Evolutionary conservation across 2,329 filamentous ascomycete genomes (phyloP), one percentile per base, ranked within the genome.

Genomic region (Cytospora chrysosperma): DNA sequence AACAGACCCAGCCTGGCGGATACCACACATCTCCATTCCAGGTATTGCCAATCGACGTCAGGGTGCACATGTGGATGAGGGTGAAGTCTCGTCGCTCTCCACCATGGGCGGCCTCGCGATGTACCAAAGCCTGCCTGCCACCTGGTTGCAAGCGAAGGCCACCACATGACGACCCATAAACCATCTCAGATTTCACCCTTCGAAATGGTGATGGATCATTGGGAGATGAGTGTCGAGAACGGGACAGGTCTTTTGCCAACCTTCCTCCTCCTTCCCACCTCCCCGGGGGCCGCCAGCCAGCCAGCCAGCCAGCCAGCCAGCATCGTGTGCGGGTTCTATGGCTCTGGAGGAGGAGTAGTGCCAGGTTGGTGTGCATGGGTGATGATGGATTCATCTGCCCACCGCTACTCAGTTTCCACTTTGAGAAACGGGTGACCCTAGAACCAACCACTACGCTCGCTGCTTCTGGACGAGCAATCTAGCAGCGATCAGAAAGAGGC

Each of bases 391-490:
- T 60, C 58, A 60, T 60, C 58, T 55, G 59, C 59, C 51, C 51
- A 34, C 27, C 40, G 59, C 37, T 49, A 52, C 59, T 61, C 59
- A 10, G 34, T 61, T n/a, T 61, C 59, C 59, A 21, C 37, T 61
- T 61, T 40, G 19, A 43, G 58, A 17, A 55, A 24, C n/a, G 43
- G 27, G 51, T 52, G 51, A 55, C 59, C 40, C 40, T 5, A 55
- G 28, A 51, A 55, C 51, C 21, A 34, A 43, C 51, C 51, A 55
- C 54, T 51, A n/a, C 37, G 26, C 59, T 50, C 32, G 21, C 59
- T 61, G 51, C 37, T 49, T 61, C 34, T 49, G 59, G 59, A 27
- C 47, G 51, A 37, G 37, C 26, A 55, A 55, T 34, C 55, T 50
- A 24, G 50, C 59, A 17, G 37, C 28, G 26, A 21, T 8, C 49